Percentiles rank a stretch among this genome's conserved stretches.
Evolutionary conservation across 1,139 yeast genomes (phyloP).

Genomic region (Geotrichum histeridarum): DNA sequence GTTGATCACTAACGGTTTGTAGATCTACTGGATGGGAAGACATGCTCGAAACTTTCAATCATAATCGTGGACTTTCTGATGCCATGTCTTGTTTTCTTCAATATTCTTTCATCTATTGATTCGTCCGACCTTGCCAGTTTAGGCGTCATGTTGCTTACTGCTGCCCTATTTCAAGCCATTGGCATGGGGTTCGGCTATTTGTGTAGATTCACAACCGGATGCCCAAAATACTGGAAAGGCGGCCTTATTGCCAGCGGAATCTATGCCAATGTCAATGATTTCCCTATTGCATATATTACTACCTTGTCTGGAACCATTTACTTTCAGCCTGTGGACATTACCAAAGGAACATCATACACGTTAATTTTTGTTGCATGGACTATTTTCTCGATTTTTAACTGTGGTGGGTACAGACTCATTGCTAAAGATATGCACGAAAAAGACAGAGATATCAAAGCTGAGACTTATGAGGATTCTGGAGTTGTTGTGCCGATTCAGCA

Average conservation of each 20-base stretch:
- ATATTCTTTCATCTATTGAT: conserved; percentile 63
- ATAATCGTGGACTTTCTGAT: conserved; percentile 64
- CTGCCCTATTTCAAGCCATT: conserved; percentile 44
- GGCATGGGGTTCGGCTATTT: conserved; percentile 34
- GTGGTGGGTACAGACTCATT: conserved; percentile 69
- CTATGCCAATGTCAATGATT: conserved; percentile 58
- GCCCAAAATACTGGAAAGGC: conserved; percentile 74
- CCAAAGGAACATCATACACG: conserved; percentile 82
- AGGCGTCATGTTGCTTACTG: conserved; percentile 65
- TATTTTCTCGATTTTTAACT: conserved; percentile 63
- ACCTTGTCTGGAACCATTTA: conserved; percentile 65
- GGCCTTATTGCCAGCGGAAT: conserved; percentile 73
- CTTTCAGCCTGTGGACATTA: conserved; percentile 55
- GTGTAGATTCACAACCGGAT: conserved; percentile 40
- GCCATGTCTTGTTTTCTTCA: conserved; percentile 76
- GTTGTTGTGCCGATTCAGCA: background rate
- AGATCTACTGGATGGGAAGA: conserved; percentile 60
- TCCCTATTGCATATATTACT: conserved; percentile 85
- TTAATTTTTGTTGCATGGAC: conserved; percentile 75
- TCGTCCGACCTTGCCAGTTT: conserved; percentile 68
- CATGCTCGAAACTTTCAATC: conserved; percentile 62
- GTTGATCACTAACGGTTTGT: background rate
- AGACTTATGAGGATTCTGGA: conserved; percentile 5
- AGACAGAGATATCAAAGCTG: conserved; percentile 7
- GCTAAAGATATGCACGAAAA: conserved; percentile 53